Percentiles rank a stretch among this genome's conserved stretches.
These are phyloP conservation scores for Saturnispora diversa DNA, from an alignment of 805 yeast species.

Conservation along the genomic window DNA sequence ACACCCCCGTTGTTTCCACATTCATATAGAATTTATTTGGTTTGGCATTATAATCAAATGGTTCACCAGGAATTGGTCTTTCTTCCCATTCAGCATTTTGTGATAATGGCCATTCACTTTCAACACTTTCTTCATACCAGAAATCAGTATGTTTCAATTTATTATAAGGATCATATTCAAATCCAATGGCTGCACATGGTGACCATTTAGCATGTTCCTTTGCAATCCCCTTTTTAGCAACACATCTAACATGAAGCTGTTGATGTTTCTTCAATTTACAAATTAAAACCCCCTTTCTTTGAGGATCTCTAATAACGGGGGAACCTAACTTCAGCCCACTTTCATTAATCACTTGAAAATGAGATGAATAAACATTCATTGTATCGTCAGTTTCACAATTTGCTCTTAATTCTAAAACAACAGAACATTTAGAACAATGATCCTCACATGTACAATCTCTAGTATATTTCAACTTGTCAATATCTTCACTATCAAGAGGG, in stretches of 20 bases:
- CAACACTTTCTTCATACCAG: conserved; percentile 91
- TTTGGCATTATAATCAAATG: conserved; percentile 74
- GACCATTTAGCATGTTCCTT: conserved; percentile 99
- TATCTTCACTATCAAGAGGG: conserved; percentile 78
- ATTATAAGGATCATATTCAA: conserved; percentile 99
- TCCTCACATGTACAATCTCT: conserved; percentile 98
- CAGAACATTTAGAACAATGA: conserved; percentile 93
- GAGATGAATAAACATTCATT: conserved; percentile 84
- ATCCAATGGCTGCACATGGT: conserved; percentile 91
- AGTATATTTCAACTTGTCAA: conserved; percentile 76
- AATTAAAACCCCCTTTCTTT: conserved; percentile 76
- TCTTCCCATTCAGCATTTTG: conserved; percentile 94
- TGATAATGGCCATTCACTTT: conserved; percentile 87
- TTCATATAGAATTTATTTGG: conserved; percentile 80
- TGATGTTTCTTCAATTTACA: conserved; percentile 90
- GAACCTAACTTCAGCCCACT: conserved; percentile 49
- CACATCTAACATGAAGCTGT: conserved; percentile 79
- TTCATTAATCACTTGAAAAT: conserved; percentile 39
- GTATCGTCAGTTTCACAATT: conserved; percentile 77
- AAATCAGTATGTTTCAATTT: conserved; percentile 90
- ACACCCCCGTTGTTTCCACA: conserved; percentile 86
- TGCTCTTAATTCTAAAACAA: conserved; percentile 79
- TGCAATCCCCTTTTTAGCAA: conserved; percentile 95
- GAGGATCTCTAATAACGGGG: conserved; percentile 77
- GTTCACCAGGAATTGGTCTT: conserved; percentile 80